These are phyloP conservation scores for Globisporangium viniferum DNA, from an alignment of 352 stramenopile genomes.

Conservation along the genomic window DNA sequence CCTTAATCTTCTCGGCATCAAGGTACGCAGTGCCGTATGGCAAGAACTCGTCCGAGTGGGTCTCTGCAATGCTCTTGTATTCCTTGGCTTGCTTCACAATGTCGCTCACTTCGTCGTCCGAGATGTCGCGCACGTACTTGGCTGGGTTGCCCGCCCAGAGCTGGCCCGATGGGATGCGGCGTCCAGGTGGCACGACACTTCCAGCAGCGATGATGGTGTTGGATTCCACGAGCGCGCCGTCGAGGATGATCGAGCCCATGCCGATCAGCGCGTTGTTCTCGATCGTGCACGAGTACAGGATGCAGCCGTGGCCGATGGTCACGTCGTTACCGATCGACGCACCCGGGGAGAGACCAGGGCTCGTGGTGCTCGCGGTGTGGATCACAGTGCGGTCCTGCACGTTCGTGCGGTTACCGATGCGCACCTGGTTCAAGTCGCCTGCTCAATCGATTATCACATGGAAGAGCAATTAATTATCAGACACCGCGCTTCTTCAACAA, in stretches of 20 bases:
- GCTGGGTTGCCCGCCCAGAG: conserved; percentile 96
- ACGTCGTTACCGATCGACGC: conserved; percentile 95
- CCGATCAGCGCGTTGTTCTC: conserved; percentile 96
- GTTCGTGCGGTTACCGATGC: conserved; percentile 95
- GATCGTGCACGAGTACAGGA: conserved; percentile 96
- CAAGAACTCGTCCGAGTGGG: conserved; percentile 89
- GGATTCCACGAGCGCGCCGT: conserved; percentile 89
- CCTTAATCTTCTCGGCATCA: conserved; percentile 86
- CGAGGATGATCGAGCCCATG: conserved; percentile 94
- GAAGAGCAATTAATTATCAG: background rate
- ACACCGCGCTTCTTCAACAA: background rate
- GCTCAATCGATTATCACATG: conserved; percentile 5
- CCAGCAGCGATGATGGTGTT: conserved; percentile 95
- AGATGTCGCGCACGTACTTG: conserved; percentile 92
- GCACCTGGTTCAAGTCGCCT: conserved; percentile 89
- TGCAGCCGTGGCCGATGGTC: conserved; percentile 93
- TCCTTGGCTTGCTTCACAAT: conserved; percentile 84
- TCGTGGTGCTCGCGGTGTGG: conserved; percentile 85
- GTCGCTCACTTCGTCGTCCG: conserved; percentile 90
- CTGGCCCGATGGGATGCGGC: conserved; percentile 89
- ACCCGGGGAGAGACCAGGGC: conserved; percentile 71
- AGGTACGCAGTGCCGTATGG: conserved; percentile 88
- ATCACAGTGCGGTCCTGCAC: conserved; percentile 96
- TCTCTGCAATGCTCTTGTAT: conserved; percentile 81
- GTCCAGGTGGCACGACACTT: conserved; percentile 89